A percentile compares a stretch with the other conserved stretches of the same genome.
Evolutionary conservation across 495 filamentous ascomycete genomes (phyloP).

Genomic region (Neurospora terricola): DNA sequence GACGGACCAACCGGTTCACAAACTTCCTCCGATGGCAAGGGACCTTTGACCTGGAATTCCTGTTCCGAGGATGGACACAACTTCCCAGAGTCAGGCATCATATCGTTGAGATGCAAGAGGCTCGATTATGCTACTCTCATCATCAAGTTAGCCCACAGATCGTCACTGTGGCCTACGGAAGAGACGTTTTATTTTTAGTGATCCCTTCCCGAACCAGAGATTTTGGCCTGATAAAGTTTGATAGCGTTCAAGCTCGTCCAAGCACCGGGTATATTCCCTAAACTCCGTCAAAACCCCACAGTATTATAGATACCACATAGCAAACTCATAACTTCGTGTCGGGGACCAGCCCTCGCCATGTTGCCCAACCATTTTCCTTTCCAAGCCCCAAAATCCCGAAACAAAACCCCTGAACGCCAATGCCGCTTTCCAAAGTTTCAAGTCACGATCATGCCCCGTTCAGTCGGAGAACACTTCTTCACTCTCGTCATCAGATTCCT

Average conservation of each 20-base stretch:
- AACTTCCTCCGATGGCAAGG: neutral
- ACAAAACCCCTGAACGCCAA: neutral
- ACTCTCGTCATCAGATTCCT: neutral
- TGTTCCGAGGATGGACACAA: neutral
- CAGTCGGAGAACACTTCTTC: neutral
- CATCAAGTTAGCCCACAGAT: neutral
- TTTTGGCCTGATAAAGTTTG: neutral
- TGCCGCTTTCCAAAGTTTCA: neutral
- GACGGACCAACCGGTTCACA: fast-evolving
- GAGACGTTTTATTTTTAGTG: neutral
- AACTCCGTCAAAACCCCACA: neutral
- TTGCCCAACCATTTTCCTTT: neutral
- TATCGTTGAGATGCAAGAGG: neutral
- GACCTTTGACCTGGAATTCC: neutral
- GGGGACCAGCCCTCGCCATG: neutral
- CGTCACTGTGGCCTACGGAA: neutral
- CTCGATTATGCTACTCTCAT: neutral
- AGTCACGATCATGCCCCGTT: neutral
- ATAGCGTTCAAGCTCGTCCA: neutral
- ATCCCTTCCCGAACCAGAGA: neutral
- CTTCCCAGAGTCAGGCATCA: neutral
- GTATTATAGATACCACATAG: neutral
- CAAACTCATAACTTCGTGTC: neutral
- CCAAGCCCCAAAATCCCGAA: neutral
- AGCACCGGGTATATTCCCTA: neutral